Evolutionary conservation across 352 stramenopile species (phyloP).

Genomic region (Pelagophyceae sp.): DNA sequence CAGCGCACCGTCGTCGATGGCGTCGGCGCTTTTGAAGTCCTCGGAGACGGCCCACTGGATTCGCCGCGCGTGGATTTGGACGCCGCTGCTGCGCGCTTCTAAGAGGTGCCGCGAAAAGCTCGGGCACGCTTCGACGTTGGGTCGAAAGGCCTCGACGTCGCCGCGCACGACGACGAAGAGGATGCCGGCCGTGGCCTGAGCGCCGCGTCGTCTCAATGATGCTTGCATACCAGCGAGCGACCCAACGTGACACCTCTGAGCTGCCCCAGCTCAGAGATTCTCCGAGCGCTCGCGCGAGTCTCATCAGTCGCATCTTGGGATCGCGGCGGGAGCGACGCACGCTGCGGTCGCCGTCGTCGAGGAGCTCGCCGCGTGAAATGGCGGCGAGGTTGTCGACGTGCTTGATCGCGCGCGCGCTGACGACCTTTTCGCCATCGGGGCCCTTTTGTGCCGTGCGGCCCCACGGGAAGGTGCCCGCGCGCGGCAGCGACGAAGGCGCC

Average conservation of each 20-base stretch:
- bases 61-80: background rate
- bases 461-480: constrained; percentile 50
- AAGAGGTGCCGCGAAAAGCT: background rate
- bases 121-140: constrained; percentile 13
- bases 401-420: constrained; percentile 52
- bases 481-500: background rate
- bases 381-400: constrained; percentile 43
- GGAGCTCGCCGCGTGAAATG: background rate
- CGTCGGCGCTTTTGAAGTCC: background rate
- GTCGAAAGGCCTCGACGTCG: background rate
- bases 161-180: constrained; percentile 14
- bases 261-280: too few species aligned
- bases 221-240: too few species aligned
- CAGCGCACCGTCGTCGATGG: background rate
- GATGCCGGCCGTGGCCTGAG: background rate
- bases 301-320: too few species aligned
- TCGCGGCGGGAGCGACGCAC: background rate
- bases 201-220: too few species aligned
- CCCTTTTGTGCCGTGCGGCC: constrained; percentile 43
- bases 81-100: background rate
- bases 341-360: background rate
- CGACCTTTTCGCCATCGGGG: constrained; percentile 49
- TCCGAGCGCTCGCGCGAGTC: too few species aligned
- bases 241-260: too few species aligned
- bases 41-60: background rate